Evolutionary conservation across 108 stramenopile species (phyloP), one percentile per base, ranked within the genome.

Genomic region (Discostella stelligeroides): DNA sequence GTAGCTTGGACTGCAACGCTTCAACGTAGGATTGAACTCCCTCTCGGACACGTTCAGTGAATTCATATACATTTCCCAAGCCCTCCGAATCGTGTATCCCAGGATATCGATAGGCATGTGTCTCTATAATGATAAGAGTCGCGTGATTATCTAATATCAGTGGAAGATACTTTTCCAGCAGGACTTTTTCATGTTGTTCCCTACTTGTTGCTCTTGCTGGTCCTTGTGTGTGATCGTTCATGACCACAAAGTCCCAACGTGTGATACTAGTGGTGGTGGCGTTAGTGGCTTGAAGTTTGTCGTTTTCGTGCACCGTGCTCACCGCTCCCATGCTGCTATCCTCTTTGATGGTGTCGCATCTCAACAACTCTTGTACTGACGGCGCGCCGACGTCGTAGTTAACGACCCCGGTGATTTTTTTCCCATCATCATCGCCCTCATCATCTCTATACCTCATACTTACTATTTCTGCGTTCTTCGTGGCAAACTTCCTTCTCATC

Each of bases 151-250:
- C 13, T 0, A 50, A 23, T 1, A 87, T 60, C n/a, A 86, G 65
- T n/a, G 90, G 87, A 25, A 71, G 18, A 42, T 91, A 94, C 1
- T 76, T 41, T 34, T 69, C 39, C 14, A 72, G 17, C 24, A 94
- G 70, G 14, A 50, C 63, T 1, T 60, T 54, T 17, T 66, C 42
- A 12, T 86, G 51, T 66, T 72, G 66, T 28, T 77, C 39, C 20
- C 86, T 79, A 9, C 61, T 69, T 0, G 34, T 61, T 9, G 29
- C 10, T 43, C 89, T 81, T 10, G 82, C 88, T 1, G 89, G 88
- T 13, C 76, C 73, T 68, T 94, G 86, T 3, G 88, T 90, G 54
- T 89, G 75, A 67, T 94, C 92, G 54, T 94, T 94, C 63, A 94
- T 73, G 10, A 94, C 65, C 0, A 91, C 67, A 67, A 83, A 85